These are phyloP conservation scores for Nidularia pulvinata DNA, from an alignment of 768 basidiomycete genomes.

Conservation along the genomic window DNA sequence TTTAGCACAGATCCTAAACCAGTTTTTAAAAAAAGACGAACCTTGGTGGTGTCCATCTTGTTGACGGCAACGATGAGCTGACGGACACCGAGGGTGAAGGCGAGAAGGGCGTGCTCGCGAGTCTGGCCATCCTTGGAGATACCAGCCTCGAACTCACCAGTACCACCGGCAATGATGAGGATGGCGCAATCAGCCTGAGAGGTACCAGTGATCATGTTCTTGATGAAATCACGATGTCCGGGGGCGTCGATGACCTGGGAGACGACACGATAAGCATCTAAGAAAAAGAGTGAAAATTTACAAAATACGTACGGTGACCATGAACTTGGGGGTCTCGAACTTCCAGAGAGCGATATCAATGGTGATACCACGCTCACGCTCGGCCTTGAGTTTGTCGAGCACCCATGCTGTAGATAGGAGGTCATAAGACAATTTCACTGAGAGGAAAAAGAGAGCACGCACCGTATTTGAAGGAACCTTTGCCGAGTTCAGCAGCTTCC, in stretches of 20 bases:
- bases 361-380: slow-evolving; percentile 99
- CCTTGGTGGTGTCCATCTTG: slow-evolving; percentile 99
- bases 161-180: slow-evolving; percentile 99
- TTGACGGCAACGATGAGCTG: slow-evolving; percentile 99
- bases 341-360: slow-evolving; percentile 99
- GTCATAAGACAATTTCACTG: slow-evolving; percentile 9
- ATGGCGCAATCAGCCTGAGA: slow-evolving; percentile 99
- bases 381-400: slow-evolving; percentile 99
- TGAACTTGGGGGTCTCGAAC: slow-evolving; percentile 99
- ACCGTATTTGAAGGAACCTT: slow-evolving; percentile 99
- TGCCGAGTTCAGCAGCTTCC: slow-evolving; percentile 99
- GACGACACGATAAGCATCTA: slow-evolving; percentile 9
- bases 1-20: neutral
- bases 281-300: slow-evolving; percentile 11
- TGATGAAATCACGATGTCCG: slow-evolving; percentile 99
- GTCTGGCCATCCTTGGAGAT: slow-evolving; percentile 99
- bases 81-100: slow-evolving; percentile 99
- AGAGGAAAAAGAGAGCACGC: slow-evolving; percentile 21
- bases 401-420: slow-evolving; percentile 82
- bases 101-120: slow-evolving; percentile 99
- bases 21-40: slow-evolving; percentile 20
- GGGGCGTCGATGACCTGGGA: slow-evolving; percentile 96
- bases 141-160: slow-evolving; percentile 99
- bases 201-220: slow-evolving; percentile 99
- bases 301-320: slow-evolving; percentile 74